Percentiles rank a stretch among this genome's conserved stretches.
Evolutionary conservation across 306 rosid genomes (phyloP).

Genomic region (Acacia confusa): DNA sequence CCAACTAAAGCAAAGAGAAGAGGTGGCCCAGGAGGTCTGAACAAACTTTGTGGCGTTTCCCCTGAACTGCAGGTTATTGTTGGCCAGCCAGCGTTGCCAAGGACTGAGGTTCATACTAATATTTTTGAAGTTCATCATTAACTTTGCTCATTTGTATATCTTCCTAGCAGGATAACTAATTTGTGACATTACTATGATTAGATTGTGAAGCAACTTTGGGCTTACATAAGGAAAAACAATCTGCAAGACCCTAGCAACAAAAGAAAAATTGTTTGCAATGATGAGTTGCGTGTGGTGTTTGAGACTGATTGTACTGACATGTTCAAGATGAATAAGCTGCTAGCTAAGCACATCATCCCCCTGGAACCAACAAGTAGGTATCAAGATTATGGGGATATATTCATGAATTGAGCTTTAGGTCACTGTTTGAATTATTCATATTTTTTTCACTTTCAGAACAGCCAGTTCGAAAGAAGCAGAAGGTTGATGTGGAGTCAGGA

Average conservation of each 20-base stretch:
- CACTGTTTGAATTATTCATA: constrained; percentile 35
- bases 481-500: constrained; percentile 52
- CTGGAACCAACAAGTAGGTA: constrained; percentile 66
- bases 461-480: constrained; percentile 61
- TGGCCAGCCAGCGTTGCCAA: constrained; percentile 73
- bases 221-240: constrained; percentile 57
- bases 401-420: constrained; percentile 1
- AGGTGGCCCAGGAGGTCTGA: constrained; percentile 93
- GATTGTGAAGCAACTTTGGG: constrained; percentile 72
- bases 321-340: constrained; percentile 70
- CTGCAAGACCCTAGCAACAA: constrained; percentile 68
- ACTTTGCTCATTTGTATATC: not conserved
- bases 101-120: constrained; percentile 67
- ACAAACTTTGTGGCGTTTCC: constrained; percentile 77
- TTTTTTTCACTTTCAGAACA: constrained; percentile 58
- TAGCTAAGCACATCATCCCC: constrained; percentile 62
- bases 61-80: constrained; percentile 92
- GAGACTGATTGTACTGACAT: constrained; percentile 71
- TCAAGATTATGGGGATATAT: constrained; percentile 25
- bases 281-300: constrained; percentile 61
- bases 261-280: constrained; percentile 63
- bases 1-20: constrained; percentile 71
- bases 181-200: constrained; percentile 28
- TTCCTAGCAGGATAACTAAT: constrained; percentile 24
- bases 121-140: not conserved